These are phyloP conservation scores for Rozella allomycis DNA, from an alignment of 371 early-diverging fungal species.

Conservation along the genomic window DNA sequence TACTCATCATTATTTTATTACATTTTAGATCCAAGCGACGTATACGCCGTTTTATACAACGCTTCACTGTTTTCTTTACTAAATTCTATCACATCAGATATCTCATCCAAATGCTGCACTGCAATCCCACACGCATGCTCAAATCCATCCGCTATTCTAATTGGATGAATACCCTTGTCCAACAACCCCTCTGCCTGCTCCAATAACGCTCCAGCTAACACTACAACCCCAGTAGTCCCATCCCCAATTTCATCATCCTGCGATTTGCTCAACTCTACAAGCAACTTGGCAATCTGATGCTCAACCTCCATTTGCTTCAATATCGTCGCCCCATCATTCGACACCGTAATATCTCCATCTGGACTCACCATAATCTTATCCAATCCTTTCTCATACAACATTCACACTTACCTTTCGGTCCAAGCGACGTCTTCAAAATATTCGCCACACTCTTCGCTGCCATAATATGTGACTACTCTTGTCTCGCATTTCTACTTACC, in stretches of 20 bases:
- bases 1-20: slow-evolving; percentile 15
- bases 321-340: slow-evolving; percentile 99
- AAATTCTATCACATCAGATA: slow-evolving; percentile 77
- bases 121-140: slow-evolving; percentile 89
- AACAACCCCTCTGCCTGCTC: slow-evolving; percentile 90
- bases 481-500: slow-evolving; percentile 22
- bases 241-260: slow-evolving; percentile 99
- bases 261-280: slow-evolving; percentile 91
- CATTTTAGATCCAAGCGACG: slow-evolving; percentile 96
- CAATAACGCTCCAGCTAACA: slow-evolving; percentile 93
- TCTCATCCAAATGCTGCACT: slow-evolving; percentile 64
- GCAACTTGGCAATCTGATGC: slow-evolving; percentile 93
- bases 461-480: slow-evolving; percentile 76
- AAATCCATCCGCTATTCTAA: slow-evolving; percentile 96
- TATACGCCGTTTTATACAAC: slow-evolving; percentile 90
- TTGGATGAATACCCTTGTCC: slow-evolving; percentile 96
- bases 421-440: slow-evolving; percentile 94
- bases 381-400: slow-evolving; percentile 36
- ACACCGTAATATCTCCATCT: slow-evolving; percentile 97
- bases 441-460: slow-evolving; percentile 90
- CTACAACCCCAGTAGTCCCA: slow-evolving; percentile 99
- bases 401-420: slow-evolving; percentile 66
- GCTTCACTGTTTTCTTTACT: slow-evolving; percentile 54
- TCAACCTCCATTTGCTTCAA: slow-evolving; percentile 95
- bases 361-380: slow-evolving; percentile 98